Conservation (phyloP, 148 eudicot genomes). For the Cornus kousa region DNA sequence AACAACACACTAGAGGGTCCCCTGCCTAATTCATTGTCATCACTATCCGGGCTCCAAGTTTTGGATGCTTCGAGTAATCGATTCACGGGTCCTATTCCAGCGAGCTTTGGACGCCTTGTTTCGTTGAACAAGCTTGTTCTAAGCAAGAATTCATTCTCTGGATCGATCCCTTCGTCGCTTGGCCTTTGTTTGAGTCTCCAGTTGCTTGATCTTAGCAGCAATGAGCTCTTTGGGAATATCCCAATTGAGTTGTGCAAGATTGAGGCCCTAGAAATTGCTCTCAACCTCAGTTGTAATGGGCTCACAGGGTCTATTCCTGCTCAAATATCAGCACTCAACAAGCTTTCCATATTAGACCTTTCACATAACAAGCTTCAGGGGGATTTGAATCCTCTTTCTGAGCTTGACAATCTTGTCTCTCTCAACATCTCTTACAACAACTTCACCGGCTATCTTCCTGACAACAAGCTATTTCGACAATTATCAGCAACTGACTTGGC, state of each 20-base stretch:
- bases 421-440: constrained; percentile 72
- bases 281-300: constrained; percentile 60
- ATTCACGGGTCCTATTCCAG: constrained; percentile 56
- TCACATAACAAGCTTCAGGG: constrained; percentile 73
- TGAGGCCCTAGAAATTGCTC: constrained; percentile 66
- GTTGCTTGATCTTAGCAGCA: constrained; percentile 75
- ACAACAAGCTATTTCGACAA: constrained; percentile 75
- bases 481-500: constrained; percentile 45
- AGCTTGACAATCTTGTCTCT: constrained; percentile 64
- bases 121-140: constrained; percentile 59
- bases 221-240: constrained; percentile 50
- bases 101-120: constrained; percentile 58
- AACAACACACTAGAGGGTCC: constrained; percentile 45
- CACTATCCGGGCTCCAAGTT: constrained; percentile 54
- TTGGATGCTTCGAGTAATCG: constrained; percentile 61
- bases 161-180: constrained; percentile 59
- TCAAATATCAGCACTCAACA: constrained; percentile 54
- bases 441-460: constrained; percentile 69
- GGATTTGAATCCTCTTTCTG: constrained; percentile 43
- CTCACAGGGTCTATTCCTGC: constrained; percentile 61
- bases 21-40: constrained; percentile 56
- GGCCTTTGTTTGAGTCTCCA: constrained; percentile 69
- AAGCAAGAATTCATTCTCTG: constrained; percentile 49
- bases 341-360: constrained; percentile 65
- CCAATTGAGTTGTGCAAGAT: constrained; percentile 56